Evolutionary conservation across 306 rosid species (phyloP).

Genomic region (Acacia confusa): DNA sequence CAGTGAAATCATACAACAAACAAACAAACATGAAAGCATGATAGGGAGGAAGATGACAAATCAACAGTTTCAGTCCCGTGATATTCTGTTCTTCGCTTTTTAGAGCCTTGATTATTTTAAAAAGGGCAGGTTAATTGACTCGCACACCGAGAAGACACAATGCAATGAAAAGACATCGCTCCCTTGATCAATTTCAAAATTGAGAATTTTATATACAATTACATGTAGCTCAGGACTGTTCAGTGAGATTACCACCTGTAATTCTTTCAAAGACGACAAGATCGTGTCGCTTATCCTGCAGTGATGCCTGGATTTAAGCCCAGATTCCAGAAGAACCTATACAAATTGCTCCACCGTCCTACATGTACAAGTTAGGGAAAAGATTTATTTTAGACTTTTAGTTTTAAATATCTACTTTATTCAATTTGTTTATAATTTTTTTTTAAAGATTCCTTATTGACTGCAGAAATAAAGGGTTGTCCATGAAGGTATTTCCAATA

Average conservation of each 20-base stretch:
- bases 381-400: too few relatives aligned
- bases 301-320: background rate
- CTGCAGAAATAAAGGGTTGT: too few relatives aligned
- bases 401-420: too few relatives aligned
- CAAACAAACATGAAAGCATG: conserved; percentile 26
- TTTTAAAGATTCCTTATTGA: too few relatives aligned
- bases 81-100: conserved; percentile 41
- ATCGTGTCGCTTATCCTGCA: conserved; percentile 12
- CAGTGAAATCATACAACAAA: conserved; percentile 33
- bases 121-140: conserved; percentile 26
- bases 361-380: too few relatives aligned
- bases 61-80: conserved; percentile 62
- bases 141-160: background rate
- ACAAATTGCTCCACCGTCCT: too few relatives aligned
- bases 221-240: background rate
- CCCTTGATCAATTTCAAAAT: background rate
- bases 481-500: too few relatives aligned
- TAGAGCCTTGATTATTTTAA: conserved; percentile 5
- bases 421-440: too few relatives aligned
- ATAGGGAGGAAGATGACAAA: conserved; percentile 52
- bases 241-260: conserved; percentile 33
- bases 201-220: background rate
- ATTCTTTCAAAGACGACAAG: conserved; percentile 28
- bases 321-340: background rate
- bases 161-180: conserved; percentile 2